phyloP scores from a whole-genome alignment of 805 yeast species.

The Metschnikowia rubicola region DNA sequence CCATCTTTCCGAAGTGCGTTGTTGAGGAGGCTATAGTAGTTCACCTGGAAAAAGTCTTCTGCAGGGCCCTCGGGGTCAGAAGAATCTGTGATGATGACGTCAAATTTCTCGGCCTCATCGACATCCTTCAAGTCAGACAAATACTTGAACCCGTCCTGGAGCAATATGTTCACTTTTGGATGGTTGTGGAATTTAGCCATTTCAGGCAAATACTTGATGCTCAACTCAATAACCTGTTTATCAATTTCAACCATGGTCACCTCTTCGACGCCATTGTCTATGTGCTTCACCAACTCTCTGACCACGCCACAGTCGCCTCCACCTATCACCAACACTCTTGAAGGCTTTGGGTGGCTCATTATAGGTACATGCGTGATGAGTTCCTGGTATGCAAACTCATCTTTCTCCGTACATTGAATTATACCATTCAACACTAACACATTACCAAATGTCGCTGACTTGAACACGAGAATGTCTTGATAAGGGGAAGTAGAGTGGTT shows the following conservation, averaged over 20 bases:
- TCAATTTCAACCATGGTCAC: slow-evolving; percentile 89
- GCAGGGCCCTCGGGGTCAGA: slow-evolving; percentile 98
- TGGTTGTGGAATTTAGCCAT: slow-evolving; percentile 69
- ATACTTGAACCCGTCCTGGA: slow-evolving; percentile 83
- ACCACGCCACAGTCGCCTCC: slow-evolving; percentile 97
- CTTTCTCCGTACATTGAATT: slow-evolving; percentile 86
- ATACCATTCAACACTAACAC: slow-evolving; percentile 88
- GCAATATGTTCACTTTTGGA: slow-evolving; percentile 60
- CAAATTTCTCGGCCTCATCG: slow-evolving; percentile 51
- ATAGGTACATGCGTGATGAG: slow-evolving; percentile 83
- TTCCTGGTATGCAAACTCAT: slow-evolving; percentile 93
- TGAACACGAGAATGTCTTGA: slow-evolving; percentile 81
- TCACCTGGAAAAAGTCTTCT: slow-evolving; percentile 75
- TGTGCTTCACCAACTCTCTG: slow-evolving; percentile 79
- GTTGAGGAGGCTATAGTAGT: slow-evolving; percentile 65
- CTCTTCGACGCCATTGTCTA: slow-evolving; percentile 43
- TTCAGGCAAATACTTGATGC: slow-evolving; percentile 67
- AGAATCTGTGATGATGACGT: slow-evolving; percentile 86
- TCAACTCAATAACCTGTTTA: slow-evolving; percentile 69
- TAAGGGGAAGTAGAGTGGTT: slow-evolving; percentile 64
- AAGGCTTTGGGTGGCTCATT: slow-evolving; percentile 72
- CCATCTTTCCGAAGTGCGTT: slow-evolving; percentile 61
- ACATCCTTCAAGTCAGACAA: slow-evolving; percentile 37
- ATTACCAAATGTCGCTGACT: slow-evolving; percentile 75
- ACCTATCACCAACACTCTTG: slow-evolving; percentile 79